These are phyloP conservation scores for Leccinum rimulosum DNA, from an alignment of 768 basidiomycete genomes.

Conservation along the genomic window DNA sequence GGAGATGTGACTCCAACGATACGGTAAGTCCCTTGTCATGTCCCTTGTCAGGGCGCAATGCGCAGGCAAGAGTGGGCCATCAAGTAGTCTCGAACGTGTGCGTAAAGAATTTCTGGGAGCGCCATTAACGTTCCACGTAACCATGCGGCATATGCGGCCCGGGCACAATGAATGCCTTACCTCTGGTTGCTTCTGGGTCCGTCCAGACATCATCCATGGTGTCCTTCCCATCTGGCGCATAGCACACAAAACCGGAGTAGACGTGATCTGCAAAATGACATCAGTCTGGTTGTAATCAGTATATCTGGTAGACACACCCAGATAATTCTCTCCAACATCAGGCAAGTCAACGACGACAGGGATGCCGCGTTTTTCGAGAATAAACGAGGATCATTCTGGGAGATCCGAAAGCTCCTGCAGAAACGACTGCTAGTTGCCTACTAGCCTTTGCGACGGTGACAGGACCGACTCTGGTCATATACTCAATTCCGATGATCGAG, in stretches of 20 bases:
- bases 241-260: not conserved
- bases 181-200: not conserved
- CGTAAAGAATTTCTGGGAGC: too few species aligned
- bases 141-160: not conserved
- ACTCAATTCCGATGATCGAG: conserved; percentile 6
- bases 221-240: not conserved
- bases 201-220: conserved; percentile 3
- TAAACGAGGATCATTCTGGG: not conserved
- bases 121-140: not conserved
- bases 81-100: too few species aligned
- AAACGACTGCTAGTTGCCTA: conserved; percentile 1
- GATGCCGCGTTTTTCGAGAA: not conserved
- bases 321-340: conserved; percentile 6
- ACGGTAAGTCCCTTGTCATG: too few species aligned
- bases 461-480: not conserved
- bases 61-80: too few species aligned
- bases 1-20: too few species aligned
- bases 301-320: not conserved
- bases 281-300: not conserved
- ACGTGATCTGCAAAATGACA: not conserved
- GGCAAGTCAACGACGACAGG: conserved; percentile 1
- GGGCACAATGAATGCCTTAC: not conserved
- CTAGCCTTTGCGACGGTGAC: not conserved
- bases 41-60: too few species aligned
- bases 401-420: conserved; percentile 6